Evolutionary conservation across 495 filamentous ascomycete species (phyloP).

Genomic region (Lichina pygmaea): DNA sequence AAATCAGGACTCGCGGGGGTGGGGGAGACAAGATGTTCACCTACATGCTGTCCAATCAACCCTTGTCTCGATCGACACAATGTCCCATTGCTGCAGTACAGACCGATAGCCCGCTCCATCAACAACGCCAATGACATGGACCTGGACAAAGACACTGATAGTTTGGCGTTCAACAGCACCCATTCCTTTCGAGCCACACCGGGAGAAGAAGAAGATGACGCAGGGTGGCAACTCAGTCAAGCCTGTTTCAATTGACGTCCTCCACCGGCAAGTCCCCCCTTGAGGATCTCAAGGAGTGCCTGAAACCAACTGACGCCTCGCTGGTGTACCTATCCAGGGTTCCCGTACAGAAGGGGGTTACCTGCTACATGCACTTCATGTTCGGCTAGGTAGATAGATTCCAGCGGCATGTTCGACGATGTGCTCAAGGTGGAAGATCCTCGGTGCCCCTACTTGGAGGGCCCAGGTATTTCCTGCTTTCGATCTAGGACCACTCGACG

Average conservation of each 20-base stretch:
- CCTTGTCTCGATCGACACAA: conserved; percentile 25
- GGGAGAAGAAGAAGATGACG: conserved; percentile 8
- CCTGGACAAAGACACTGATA: no score
- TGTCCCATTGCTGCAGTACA: conserved; percentile 36
- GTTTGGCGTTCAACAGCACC: conserved; percentile 31
- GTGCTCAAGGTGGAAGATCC: no score
- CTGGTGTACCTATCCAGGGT: conserved; percentile 51
- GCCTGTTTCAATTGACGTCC: conserved; percentile 59
- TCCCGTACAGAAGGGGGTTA: conserved; percentile 3
- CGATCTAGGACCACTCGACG: no score
- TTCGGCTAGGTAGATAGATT: no score
- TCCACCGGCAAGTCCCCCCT: conserved; percentile 43
- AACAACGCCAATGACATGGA: conserved; percentile 18
- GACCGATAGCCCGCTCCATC: conserved; percentile 18
- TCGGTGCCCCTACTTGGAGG: no score
- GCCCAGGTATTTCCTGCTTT: no score
- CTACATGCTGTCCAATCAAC: conserved; percentile 35
- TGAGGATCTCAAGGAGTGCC: conserved; percentile 66
- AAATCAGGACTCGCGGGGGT: no score
- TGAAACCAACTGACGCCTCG: conserved; percentile 35
- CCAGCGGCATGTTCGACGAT: no score
- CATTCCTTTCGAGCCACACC: no score
- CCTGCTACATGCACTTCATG: conserved; percentile 1
- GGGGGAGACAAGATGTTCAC: conserved; percentile 43
- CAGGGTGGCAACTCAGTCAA: conserved; percentile 29